Evolutionary conservation across 257 asterid genomes (phyloP), one percentile per base, ranked within the genome.

Genomic region (Schizonepeta tenuifolia): DNA sequence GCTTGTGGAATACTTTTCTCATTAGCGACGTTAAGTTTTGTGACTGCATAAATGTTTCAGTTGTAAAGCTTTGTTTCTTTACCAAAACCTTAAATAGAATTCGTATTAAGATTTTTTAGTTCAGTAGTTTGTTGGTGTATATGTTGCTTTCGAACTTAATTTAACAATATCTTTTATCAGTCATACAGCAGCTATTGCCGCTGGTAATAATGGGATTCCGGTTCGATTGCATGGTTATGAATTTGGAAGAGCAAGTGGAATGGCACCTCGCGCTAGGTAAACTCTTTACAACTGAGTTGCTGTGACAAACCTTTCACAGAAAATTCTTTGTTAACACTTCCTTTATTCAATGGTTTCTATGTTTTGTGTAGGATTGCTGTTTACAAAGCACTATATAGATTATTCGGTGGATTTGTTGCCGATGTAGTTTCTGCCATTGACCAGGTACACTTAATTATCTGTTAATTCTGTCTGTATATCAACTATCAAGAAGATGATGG

Each of bases 251-350:
- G 99, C 99, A 51, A 95, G 99, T 86, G 99, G 99, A 74, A 95
- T 95, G 99, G 99, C 99, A 71, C 99, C 99, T 36, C 98, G 99
- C 65, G 99, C 99, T 35, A 90, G 99, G 99, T 88, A 72, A 75
- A 76, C 5, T 44, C 53, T 10, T 26, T 46, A 56, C 62, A 60
- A 35, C 11, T 22, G 64, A 15, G 59, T 72, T 53, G 73, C 67
- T 43, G 55, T 51, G 60, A 28, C 8, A 21, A 57, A 53, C 49
- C 69, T 53, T 28, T 17, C 41, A 12, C 12, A 9, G 20, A 54
- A 21, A n/a, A 33, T 74, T 77, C 71, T 55, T 22, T 17, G 15
- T 49, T 47, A 55, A 53, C 38, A 69, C 38, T 9, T 50, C 57
- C 61, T 60, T 41, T 59, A 24, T 53, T 69, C 47, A 67, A 63